These are phyloP conservation scores for Sporothrix variecibatus DNA, from an alignment of 2,329 filamentous ascomycete genomes.

Conservation along the genomic window DNA sequence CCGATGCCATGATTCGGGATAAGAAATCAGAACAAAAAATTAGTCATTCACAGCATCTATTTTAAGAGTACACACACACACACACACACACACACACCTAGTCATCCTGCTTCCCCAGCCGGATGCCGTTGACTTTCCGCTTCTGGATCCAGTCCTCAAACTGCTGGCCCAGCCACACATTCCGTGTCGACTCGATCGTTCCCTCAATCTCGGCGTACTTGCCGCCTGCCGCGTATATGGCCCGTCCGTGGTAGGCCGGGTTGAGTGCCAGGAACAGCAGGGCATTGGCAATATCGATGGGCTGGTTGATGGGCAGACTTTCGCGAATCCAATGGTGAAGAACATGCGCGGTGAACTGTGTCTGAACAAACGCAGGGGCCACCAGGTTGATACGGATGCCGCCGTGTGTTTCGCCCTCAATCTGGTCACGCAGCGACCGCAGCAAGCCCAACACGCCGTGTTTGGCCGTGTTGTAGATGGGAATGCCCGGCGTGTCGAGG, in stretches of 20 bases:
- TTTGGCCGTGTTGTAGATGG: slow-evolving; percentile 23
- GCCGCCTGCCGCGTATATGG: slow-evolving; percentile 34
- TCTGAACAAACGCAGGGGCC: slow-evolving; percentile 37
- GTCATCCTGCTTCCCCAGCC: slow-evolving; percentile 20
- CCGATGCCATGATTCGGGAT: no score
- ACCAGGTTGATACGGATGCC: slow-evolving; percentile 25
- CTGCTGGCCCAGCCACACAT: slow-evolving; percentile 36
- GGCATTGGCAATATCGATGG: slow-evolving; percentile 46
- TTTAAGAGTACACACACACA: neutral
- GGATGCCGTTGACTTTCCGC: slow-evolving; percentile 10
- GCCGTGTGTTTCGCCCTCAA: slow-evolving; percentile 34
- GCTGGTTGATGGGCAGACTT: slow-evolving; percentile 46
- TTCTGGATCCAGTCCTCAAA: slow-evolving; percentile 26
- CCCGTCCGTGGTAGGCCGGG: slow-evolving; percentile 33
- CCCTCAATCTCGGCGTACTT: slow-evolving; percentile 35
- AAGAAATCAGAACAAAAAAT: neutral
- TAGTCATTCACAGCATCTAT: neutral
- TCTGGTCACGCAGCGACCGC: slow-evolving; percentile 36
- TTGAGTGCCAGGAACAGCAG: slow-evolving; percentile 40
- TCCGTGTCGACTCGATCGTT: slow-evolving; percentile 32
- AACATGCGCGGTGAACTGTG: slow-evolving; percentile 50
- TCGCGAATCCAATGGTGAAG: slow-evolving; percentile 45
- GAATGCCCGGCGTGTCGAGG: slow-evolving; percentile 14
- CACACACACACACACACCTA: neutral
- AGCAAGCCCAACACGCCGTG: slow-evolving; percentile 21